Evolutionary conservation across 768 basidiomycete genomes (phyloP).

Genomic region (Suillus plorans): DNA sequence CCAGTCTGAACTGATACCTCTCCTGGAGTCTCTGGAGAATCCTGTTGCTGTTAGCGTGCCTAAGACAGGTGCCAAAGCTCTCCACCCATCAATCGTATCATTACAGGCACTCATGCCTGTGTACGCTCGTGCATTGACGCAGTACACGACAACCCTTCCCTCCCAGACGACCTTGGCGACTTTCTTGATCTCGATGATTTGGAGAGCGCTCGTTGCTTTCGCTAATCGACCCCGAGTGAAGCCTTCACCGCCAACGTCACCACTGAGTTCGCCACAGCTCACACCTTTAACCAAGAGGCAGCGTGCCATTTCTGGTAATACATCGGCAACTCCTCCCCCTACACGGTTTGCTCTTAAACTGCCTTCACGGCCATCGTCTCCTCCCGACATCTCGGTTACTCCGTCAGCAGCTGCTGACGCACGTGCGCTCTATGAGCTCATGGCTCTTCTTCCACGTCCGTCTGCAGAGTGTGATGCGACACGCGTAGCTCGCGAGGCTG

Average conservation of each 20-base stretch:
- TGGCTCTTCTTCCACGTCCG: conserved; percentile 63
- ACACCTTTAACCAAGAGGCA: conserved; percentile 41
- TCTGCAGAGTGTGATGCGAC: conserved; percentile 44
- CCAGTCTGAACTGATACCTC: conserved; percentile 56
- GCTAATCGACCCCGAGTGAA: conserved; percentile 50
- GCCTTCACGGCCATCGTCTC: conserved; percentile 68
- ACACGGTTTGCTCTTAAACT: conserved; percentile 66
- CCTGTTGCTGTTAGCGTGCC: conserved; percentile 31
- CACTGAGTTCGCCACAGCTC: conserved; percentile 38
- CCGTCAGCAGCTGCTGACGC: conserved; percentile 58
- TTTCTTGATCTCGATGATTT: conserved; percentile 70
- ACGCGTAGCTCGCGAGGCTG: conserved; percentile 71
- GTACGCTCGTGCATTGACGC: conserved; percentile 55
- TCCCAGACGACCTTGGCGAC: conserved; percentile 66
- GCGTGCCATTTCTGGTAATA: conserved; percentile 37
- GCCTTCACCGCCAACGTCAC: conserved; percentile 36
- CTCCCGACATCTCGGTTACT: conserved; percentile 36
- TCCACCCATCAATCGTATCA: conserved; percentile 60
- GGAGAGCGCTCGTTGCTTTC: conserved; percentile 72
- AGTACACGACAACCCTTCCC: conserved; percentile 51
- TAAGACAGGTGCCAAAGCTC: conserved; percentile 19
- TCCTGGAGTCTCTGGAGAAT: conserved; percentile 62
- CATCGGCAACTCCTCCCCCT: conserved; percentile 56
- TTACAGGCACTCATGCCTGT: conserved; percentile 62
- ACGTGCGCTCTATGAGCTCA: conserved; percentile 58